phyloP scores from a whole-genome alignment of 2,329 filamentous ascomycete species.

The Didymellaceae sp. region DNA sequence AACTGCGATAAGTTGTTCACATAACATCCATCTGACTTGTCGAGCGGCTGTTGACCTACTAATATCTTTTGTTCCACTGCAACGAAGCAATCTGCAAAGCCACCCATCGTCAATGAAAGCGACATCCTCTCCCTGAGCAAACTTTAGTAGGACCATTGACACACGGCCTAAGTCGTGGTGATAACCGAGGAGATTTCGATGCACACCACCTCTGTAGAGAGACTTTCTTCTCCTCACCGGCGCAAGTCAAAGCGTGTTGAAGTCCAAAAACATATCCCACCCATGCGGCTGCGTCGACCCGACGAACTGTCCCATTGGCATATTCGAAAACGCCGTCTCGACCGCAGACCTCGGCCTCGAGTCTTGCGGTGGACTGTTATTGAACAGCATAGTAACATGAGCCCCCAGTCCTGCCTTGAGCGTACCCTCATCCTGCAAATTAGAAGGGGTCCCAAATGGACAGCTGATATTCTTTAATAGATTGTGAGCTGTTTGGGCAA shows the following conservation, averaged over 20 bases:
- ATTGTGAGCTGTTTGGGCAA: not conserved
- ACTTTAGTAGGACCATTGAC: too few relatives aligned
- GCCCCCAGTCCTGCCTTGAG: not conserved
- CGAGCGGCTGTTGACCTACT: too few relatives aligned
- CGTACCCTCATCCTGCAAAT: not conserved
- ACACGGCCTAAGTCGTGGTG: too few relatives aligned
- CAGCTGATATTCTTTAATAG: not conserved
- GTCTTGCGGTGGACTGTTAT: not conserved
- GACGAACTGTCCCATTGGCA: not conserved
- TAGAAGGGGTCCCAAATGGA: not conserved
- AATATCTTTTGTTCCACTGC: too few relatives aligned
- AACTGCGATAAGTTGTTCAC: too few relatives aligned
- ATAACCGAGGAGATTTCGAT: too few relatives aligned
- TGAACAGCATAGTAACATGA: not conserved
- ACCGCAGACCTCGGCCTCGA: not conserved
- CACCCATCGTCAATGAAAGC: too few relatives aligned
- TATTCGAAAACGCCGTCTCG: not conserved
- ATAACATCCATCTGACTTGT: too few relatives aligned
- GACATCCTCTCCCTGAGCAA: too few relatives aligned
- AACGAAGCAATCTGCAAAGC: too few relatives aligned
- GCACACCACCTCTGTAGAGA: too few relatives aligned
- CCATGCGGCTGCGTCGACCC: conserved; percentile 1
- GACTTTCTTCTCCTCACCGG: too few relatives aligned
- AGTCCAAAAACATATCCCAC: not conserved
- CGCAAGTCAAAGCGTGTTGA: not conserved